A percentile compares a stretch with the other conserved stretches of the same genome.
Evolutionary conservation across 2,329 filamentous ascomycete genomes (phyloP).

Genomic region (Dactylellina drechsleri): DNA sequence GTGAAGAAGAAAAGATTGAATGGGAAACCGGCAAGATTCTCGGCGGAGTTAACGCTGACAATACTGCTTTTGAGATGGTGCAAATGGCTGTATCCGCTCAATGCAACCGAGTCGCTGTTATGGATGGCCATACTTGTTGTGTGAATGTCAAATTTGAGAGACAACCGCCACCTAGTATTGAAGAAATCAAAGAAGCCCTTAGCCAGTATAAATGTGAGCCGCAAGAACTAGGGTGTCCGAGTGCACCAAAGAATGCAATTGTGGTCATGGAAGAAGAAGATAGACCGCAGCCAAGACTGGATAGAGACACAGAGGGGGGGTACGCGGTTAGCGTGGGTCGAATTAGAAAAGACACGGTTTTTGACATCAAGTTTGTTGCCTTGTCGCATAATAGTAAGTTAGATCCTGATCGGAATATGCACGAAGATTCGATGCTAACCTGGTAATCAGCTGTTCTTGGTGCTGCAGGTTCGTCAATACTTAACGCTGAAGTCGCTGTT

Average conservation of each 20-base stretch:
- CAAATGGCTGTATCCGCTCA: conserved; percentile 81
- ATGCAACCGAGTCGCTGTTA: conserved; percentile 92
- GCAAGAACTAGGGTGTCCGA: conserved; percentile 83
- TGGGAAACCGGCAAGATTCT: conserved; percentile 95
- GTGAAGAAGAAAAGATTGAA: conserved; percentile 96
- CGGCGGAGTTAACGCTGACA: conserved; percentile 75
- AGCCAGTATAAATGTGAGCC: conserved; percentile 83
- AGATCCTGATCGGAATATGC: neutral
- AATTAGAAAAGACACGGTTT: conserved; percentile 86
- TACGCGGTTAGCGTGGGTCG: conserved; percentile 93
- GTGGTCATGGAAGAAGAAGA: conserved; percentile 89
- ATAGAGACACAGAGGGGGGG: conserved; percentile 83
- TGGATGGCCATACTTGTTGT: conserved; percentile 95
- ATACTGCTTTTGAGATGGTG: conserved; percentile 81
- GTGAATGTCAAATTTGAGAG: conserved; percentile 85
- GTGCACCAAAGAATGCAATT: conserved; percentile 83
- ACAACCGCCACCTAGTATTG: conserved; percentile 76
- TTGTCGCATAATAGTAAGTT: conserved; percentile 80
- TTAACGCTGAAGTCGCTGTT: conserved; percentile 92
- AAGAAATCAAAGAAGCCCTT: conserved; percentile 81
- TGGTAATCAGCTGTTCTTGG: conserved; percentile 79
- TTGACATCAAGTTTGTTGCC: conserved; percentile 94
- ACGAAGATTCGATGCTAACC: conserved; percentile 61
- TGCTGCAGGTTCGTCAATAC: conserved; percentile 92
- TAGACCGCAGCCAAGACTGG: conserved; percentile 88